Evolutionary conservation across 1,139 yeast species (phyloP), one percentile per base, ranked within the genome.

Genomic region (Hyphopichia khmerensis): DNA sequence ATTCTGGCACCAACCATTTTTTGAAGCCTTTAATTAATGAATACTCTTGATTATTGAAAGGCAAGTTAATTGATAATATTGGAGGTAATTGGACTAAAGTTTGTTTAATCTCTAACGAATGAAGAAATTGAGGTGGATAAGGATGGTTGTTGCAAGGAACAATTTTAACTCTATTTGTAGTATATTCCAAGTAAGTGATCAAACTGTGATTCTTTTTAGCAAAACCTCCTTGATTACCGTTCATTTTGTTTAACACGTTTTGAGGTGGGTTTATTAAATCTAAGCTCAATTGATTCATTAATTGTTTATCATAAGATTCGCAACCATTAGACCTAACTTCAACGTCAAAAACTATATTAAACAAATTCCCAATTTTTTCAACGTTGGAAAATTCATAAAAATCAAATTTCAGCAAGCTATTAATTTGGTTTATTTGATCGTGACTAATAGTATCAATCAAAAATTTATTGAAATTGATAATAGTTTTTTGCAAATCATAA

Each of bases 1-100:
- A 83, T 46, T 75, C 81, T 2, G 82, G 79, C 8, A 74, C 73
- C 5, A 86, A 62, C 90, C 93, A 84, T 36, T 75, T 73, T 36
- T 71, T 69, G 31, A 67, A 67, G 33, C 66, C 57, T 32, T 56
- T 56, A 23, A 73, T 57, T 30, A 56, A 42, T 16, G 55, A 60
- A 48, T 63, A 73, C 48, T 84, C 87, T 35, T 74, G 75, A 44
- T 75, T 72, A 30, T 74, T 59, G 41, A 85, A 64, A 43, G 78
- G 72, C 23, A 85, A 57, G 51, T 84, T 84, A 36, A 90, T 64
- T 7, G 85, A 77, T 33, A 90, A 62, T 8, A 89, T 70, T 2
- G 84, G 80, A 0, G 96, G 95, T 14, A 88, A 65, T 38, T 71
- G 72, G 6, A 53, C 40, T 13, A 55, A 39, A 0, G 71, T 64